Percentiles rank a stretch among this genome's conserved stretches.
phyloP scores from a whole-genome alignment of 75 land plant genomes.

The Adiantum capillusveneris region DNA sequence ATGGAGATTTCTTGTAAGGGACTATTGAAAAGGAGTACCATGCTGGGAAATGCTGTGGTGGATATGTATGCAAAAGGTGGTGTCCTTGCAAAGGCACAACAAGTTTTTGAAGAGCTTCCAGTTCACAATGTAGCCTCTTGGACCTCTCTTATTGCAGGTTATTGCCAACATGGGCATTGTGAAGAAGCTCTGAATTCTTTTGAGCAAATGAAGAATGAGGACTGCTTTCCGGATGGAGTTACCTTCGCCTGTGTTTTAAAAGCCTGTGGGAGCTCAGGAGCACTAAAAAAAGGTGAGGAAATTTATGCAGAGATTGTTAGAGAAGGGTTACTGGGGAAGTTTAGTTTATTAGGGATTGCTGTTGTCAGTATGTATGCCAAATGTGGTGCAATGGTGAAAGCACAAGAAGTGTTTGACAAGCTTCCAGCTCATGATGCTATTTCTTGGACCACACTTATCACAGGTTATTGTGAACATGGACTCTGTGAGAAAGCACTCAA shows the following conservation, averaged over 20 bases:
- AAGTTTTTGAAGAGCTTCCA: conserved; percentile 15
- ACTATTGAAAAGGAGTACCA: not conserved
- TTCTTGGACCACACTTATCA: conserved; percentile 43
- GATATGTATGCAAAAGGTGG: conserved; percentile 57
- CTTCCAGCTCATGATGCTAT: conserved; percentile 2
- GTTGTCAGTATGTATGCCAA: conserved; percentile 44
- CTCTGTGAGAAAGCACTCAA: conserved; percentile 1
- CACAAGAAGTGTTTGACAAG: conserved; percentile 26
- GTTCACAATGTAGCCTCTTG: conserved; percentile 13
- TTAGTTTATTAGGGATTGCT: conserved; percentile 11
- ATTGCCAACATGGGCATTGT: conserved; percentile 11
- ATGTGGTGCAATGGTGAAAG: conserved; percentile 25
- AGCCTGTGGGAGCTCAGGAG: conserved; percentile 12
- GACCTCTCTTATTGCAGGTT: conserved; percentile 17
- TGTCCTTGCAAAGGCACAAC: conserved; percentile 27
- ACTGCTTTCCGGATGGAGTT: conserved; percentile 12
- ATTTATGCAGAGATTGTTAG: conserved; percentile 8
- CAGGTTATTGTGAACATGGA: conserved; percentile 24
- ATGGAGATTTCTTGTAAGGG: conserved; percentile 1
- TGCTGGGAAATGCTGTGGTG: conserved; percentile 47
- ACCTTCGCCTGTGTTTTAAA: conserved; percentile 10
- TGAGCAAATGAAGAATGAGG: conserved; percentile 12
- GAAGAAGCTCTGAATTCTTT: conserved; percentile 12
- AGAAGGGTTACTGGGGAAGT: conserved; percentile 7
- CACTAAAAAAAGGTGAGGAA: conserved; percentile 12